Base-by-base conservation (phyloP, 345 rosid genomes). In the Kernera saxatilis region DNA sequence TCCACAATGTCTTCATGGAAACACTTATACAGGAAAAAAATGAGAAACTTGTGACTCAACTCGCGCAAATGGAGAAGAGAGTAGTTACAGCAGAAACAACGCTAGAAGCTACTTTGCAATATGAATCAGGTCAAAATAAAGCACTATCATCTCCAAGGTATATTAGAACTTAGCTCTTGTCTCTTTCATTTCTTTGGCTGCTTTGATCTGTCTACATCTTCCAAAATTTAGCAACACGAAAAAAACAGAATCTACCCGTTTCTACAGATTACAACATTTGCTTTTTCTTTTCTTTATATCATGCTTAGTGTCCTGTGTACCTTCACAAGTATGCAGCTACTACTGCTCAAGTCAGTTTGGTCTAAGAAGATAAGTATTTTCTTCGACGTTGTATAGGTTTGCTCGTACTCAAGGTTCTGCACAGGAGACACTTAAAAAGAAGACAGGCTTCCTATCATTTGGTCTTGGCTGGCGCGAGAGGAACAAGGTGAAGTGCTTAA, bases 41-140 rank as follows among this genome's bases (percentile, higher is more conserved):
- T 73, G 99, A 91, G 66, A 85, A 84, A 80, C 88, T 90, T 71
- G 67, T 74, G 75, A 78, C 81, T 66, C 79, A 85, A 41, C 63
- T 91, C 54, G 82, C 88, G 74, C 83, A 84, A 67, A 85, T 91
- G 96, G 92, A 91, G 77, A 83, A 91, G 84, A 84, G 92, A 82
- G 85, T 82, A 19, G 87, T 89, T 60, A 82, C 91, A 85, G 99
- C 97, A 72, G 99, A 94, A 74, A 82, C 97, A 50, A 85, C 85
- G 64, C 75, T 94, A 69, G 95, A 91, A 82, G 99, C 99, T 74
- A 94, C 97, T 32, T 18, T 84, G 77, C 88, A 89, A 63, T 89
- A 88, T 76, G 85, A 89, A 75, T 74, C 85, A 73, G 95, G 97
- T 67, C 88, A 91, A 81, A 69, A 80, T 54, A 94, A 82, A 82